A percentile compares a stretch with the other conserved stretches of the same genome.
These are phyloP conservation scores for Mycena citricolor DNA, from an alignment of 1,284 basidiomycete species.

Conservation along the genomic window DNA sequence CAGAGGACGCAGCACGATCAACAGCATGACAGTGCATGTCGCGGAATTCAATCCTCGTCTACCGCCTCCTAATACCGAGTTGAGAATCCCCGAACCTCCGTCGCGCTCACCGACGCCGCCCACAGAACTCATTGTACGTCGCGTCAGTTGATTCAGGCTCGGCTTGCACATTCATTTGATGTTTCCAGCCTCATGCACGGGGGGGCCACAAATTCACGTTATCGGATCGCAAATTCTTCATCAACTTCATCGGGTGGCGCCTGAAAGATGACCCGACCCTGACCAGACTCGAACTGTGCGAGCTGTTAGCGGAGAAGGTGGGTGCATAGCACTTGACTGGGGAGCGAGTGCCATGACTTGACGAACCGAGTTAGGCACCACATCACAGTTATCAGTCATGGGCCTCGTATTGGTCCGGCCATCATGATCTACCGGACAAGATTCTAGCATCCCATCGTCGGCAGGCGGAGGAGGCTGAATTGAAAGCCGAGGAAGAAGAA, in stretches of 20 bases:
- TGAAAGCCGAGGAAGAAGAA: constrained; percentile 13
- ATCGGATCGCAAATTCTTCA: constrained; percentile 62
- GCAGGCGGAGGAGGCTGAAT: constrained; percentile 40
- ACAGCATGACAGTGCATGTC: constrained; percentile 52
- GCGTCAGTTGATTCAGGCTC: too few species aligned
- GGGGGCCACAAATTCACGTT: constrained; percentile 62
- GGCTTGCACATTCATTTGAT: neutral
- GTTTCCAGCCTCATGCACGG: constrained; percentile 32
- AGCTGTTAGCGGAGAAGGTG: constrained; percentile 56
- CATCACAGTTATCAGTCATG: constrained; percentile 60
- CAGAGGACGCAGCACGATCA: constrained; percentile 51
- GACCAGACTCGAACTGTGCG: constrained; percentile 53
- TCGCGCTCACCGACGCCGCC: constrained; percentile 70
- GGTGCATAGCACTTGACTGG: constrained; percentile 8
- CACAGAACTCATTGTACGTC: constrained; percentile 38
- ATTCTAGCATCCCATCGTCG: constrained; percentile 59
- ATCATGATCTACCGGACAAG: constrained; percentile 63
- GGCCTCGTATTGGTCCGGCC: constrained; percentile 58
- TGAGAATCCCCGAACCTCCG: constrained; percentile 57
- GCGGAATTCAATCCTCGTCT: constrained; percentile 44
- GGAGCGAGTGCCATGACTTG: too few species aligned
- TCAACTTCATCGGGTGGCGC: constrained; percentile 62
- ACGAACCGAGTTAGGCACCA: constrained; percentile 61
- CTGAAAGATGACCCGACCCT: constrained; percentile 51
- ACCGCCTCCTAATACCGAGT: constrained; percentile 54